Conservation (phyloP, 2,329 filamentous ascomycete species). For the Xylariales sp. region DNA sequence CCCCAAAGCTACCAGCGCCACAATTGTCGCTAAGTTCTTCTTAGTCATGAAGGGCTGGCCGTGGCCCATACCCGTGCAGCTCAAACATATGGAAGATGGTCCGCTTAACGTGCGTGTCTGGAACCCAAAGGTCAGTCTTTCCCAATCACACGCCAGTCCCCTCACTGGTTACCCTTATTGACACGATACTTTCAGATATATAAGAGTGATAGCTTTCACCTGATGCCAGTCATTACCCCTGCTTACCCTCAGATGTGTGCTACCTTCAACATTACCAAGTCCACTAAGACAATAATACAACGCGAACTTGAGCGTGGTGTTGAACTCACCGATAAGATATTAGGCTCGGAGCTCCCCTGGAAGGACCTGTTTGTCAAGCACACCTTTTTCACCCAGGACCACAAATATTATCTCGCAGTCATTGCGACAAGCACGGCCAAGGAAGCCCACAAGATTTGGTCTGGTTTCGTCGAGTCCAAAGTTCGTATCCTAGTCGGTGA, state of each 20-base stretch:
- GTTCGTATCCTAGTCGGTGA: slow-evolving; percentile 85
- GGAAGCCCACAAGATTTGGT: slow-evolving; percentile 87
- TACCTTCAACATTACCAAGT: slow-evolving; percentile 91
- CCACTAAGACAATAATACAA: slow-evolving; percentile 85
- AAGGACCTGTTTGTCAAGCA: slow-evolving; percentile 90
- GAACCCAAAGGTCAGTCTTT: slow-evolving; percentile 78
- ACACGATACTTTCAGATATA: slow-evolving; percentile 68
- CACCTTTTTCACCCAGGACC: slow-evolving; percentile 90
- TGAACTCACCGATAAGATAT: slow-evolving; percentile 82
- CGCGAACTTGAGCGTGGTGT: slow-evolving; percentile 83
- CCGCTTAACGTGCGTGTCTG: slow-evolving; percentile 86
- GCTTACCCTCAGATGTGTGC: slow-evolving; percentile 98
- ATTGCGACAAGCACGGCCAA: slow-evolving; percentile 84
- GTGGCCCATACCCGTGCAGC: slow-evolving; percentile 92
- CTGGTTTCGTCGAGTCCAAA: slow-evolving; percentile 93
- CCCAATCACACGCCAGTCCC: background rate
- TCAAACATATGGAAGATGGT: slow-evolving; percentile 88
- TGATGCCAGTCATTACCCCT: slow-evolving; percentile 98
- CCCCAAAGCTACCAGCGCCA: slow-evolving; percentile 87
- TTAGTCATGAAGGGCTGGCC: slow-evolving; percentile 89
- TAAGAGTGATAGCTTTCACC: slow-evolving; percentile 81
- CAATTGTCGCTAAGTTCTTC: slow-evolving; percentile 95
- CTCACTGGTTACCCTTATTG: slow-evolving; percentile 33
- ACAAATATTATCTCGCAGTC: slow-evolving; percentile 95
- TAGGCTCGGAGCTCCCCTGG: slow-evolving; percentile 81